Percentiles rank a stretch among this genome's conserved stretches.
These are phyloP conservation scores for Beauveria varroae DNA, from an alignment of 2,329 filamentous ascomycete species.

Conservation along the genomic window DNA sequence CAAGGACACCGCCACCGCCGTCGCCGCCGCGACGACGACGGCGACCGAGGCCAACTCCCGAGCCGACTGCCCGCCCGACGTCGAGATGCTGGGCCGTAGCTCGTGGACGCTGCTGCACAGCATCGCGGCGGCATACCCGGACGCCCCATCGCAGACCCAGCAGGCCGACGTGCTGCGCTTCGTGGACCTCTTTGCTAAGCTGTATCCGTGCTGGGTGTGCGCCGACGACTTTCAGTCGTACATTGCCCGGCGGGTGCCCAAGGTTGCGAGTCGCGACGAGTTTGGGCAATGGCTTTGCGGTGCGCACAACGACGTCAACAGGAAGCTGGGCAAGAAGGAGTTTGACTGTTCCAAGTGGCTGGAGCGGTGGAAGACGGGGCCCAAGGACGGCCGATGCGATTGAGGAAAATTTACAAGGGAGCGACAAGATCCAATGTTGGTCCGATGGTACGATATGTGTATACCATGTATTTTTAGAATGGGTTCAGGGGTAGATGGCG, in stretches of 20 bases:
- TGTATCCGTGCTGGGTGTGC: slow-evolving; percentile 96
- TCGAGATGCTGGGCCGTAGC: slow-evolving; percentile 75
- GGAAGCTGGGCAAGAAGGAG: slow-evolving; percentile 78
- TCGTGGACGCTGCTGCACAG: slow-evolving; percentile 93
- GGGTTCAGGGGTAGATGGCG: background rate
- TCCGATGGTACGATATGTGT: background rate
- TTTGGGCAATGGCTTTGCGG: slow-evolving; percentile 80
- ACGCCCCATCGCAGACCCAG: slow-evolving; percentile 55
- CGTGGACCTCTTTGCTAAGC: slow-evolving; percentile 68
- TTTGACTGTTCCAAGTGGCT: slow-evolving; percentile 92
- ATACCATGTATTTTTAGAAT: background rate
- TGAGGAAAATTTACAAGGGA: slow-evolving; percentile 18
- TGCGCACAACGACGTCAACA: slow-evolving; percentile 81
- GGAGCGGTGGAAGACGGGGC: slow-evolving; percentile 90
- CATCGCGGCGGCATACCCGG: slow-evolving; percentile 81
- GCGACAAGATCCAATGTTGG: background rate
- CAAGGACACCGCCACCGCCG: slow-evolving; percentile 16
- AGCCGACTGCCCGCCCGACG: slow-evolving; percentile 78
- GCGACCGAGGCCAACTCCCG: slow-evolving; percentile 24
- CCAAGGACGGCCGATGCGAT: slow-evolving; percentile 61
- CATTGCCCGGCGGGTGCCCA: slow-evolving; percentile 64
- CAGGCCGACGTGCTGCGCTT: slow-evolving; percentile 74
- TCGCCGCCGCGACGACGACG: background rate
- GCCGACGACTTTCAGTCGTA: slow-evolving; percentile 85
- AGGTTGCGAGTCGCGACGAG: slow-evolving; percentile 51